Percentiles rank a stretch among this genome's conserved stretches.
Conservation (phyloP, 768 basidiomycete genomes). For the Termitomyces sp. region DNA sequence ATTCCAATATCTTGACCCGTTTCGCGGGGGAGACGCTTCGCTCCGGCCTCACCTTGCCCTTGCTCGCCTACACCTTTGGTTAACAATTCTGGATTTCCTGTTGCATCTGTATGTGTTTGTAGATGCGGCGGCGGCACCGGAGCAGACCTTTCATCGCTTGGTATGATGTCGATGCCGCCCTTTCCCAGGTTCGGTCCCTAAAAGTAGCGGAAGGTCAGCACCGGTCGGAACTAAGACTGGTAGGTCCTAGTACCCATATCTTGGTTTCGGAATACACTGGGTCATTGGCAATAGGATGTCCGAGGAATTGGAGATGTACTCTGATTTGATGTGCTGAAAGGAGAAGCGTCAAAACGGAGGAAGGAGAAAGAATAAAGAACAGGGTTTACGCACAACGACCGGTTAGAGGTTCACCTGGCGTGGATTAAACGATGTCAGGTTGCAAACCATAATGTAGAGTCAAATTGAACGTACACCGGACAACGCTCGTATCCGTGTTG, state of each 20-base stretch:
- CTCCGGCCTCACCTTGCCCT: conserved; percentile 6
- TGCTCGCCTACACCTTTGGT: conserved; percentile 14
- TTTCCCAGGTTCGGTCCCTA: conserved; percentile 72
- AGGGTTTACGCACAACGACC: conserved; percentile 72
- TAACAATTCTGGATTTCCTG: conserved; percentile 46
- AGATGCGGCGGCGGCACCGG: conserved; percentile 54
- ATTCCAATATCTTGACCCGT: conserved; percentile 85
- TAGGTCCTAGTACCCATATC: conserved; percentile 55
- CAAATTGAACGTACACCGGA: conserved; percentile 57
- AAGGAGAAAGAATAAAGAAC: conserved; percentile 5
- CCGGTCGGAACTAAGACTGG: background rate
- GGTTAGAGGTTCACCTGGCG: conserved; percentile 77
- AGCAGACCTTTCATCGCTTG: conserved; percentile 59
- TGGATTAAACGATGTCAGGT: background rate
- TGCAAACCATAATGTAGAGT: background rate
- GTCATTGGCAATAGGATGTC: conserved; percentile 92
- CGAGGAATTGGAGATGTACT: conserved; percentile 94
- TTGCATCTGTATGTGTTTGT: conserved; percentile 27
- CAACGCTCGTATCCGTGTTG: conserved; percentile 76
- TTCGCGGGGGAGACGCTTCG: conserved; percentile 69
- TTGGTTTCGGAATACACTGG: conserved; percentile 81
- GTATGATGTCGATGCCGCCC: conserved; percentile 75
- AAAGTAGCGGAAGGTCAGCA: background rate
- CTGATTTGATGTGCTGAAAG: conserved; percentile 91
- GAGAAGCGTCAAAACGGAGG: background rate